Evolutionary conservation across 106 monocot genomes (phyloP), one percentile per base, ranked within the genome.

Genomic region (Dioscorea dumetorum): DNA sequence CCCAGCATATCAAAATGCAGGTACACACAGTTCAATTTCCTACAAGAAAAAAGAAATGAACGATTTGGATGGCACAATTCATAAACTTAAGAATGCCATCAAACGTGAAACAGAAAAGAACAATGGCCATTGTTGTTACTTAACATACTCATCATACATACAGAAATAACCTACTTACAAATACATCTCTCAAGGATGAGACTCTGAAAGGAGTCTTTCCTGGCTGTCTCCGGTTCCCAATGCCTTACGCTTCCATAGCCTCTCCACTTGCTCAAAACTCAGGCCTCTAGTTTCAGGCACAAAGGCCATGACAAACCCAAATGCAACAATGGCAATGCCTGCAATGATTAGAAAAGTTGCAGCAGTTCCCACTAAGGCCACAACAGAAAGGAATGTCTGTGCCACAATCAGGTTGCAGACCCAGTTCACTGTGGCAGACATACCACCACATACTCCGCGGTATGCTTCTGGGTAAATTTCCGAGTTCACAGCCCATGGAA

Each of bases 381-480:
- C 83, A 2, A 90, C 53, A 0, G 90, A 87, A 22, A 99, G 81
- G 74, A 99, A 99, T 9, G 79, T 79, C 73, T 93, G 92, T 2
- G 99, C 89, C 12, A 99, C 90, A 7, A 93, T 83, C 61, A 99
- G 66, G 69, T 99, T 99, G 0, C 84, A 99, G 4, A 81, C 34
- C 99, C 99, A 99, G 73, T 99, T 99, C 20, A 99, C 87, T 7
- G 85, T 99, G 10, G 87, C 99, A 0, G 99, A 93, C 93, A 99
- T 99, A 58, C 93, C 93, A 0, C 92, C 87, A 21, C 99, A 93
- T 14, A 87, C 12, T 4, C 99, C 99, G 3, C 99, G 82, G 61
- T 87, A 99, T 0, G 80, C 78, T 72, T 91, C 93, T 0, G 99
- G 99, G 31, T 99, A 99, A 53, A 99, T 87, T 72, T 99, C 99